These are phyloP conservation scores for Aspergillus oerlinghausenensis DNA, from an alignment of 2,329 filamentous ascomycete species.

Conservation along the genomic window DNA sequence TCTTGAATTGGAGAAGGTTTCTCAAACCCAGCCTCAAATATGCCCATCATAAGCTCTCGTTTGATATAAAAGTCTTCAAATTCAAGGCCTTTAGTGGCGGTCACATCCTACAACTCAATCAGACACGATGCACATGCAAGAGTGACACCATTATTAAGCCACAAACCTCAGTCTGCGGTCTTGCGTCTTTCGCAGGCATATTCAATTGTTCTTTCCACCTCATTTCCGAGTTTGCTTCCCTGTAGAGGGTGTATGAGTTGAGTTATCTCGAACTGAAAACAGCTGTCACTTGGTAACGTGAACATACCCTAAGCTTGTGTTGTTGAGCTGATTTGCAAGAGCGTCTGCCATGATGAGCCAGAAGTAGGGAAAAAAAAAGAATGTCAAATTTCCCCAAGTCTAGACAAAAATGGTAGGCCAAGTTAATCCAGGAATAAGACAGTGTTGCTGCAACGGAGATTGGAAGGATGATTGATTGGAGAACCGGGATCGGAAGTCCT, in stretches of 20 bases:
- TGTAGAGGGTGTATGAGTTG: constrained; percentile 13
- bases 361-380: constrained; percentile 5
- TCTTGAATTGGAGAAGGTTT: constrained; percentile 99
- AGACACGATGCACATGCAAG: constrained; percentile 12
- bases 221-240: constrained; percentile 36
- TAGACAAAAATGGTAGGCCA: background rate
- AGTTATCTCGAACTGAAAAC: constrained; percentile 10
- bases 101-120: constrained; percentile 70
- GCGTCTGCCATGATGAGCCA: constrained; percentile 38
- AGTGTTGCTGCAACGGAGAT: background rate
- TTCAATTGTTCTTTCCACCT: constrained; percentile 46
- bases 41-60: constrained; percentile 94
- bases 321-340: constrained; percentile 43
- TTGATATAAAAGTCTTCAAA: constrained; percentile 97
- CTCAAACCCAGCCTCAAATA: constrained; percentile 98
- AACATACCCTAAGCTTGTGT: constrained; percentile 40
- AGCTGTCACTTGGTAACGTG: constrained; percentile 1
- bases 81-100: constrained; percentile 92
- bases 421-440: background rate
- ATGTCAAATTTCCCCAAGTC: background rate
- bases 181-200: constrained; percentile 44
- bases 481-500: background rate
- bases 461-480: background rate
- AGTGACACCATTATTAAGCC: background rate
- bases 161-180: constrained; percentile 48